These are phyloP conservation scores for Populus ilicifolia DNA, from an alignment of 345 rosid genomes.

Conservation along the genomic window DNA sequence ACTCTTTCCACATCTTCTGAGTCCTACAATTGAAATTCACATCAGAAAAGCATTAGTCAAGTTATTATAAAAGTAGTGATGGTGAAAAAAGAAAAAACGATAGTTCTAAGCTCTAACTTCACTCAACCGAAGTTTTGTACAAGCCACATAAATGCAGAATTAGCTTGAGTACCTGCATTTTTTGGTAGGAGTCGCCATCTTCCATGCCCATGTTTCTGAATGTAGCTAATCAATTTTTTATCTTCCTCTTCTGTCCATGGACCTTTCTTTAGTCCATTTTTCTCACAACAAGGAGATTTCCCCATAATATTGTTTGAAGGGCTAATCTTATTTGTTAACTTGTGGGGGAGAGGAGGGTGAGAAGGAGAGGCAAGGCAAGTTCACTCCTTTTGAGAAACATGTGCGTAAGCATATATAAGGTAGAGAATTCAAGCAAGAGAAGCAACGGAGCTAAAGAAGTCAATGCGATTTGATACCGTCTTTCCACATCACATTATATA, in stretches of 20 bases:
- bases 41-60: background rate
- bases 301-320: slow-evolving; percentile 33
- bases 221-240: slow-evolving; percentile 54
- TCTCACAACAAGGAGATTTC: slow-evolving; percentile 43
- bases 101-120: background rate
- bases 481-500: slow-evolving; percentile 20
- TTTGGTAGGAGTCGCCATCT: slow-evolving; percentile 79
- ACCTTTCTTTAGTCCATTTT: slow-evolving; percentile 71
- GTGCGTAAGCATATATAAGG: slow-evolving; percentile 14
- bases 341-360: background rate
- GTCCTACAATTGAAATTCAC: slow-evolving; percentile 5
- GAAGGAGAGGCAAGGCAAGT: background rate
- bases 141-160: background rate
- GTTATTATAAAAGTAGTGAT: background rate
- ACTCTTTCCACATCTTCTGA: slow-evolving; percentile 80
- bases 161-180: slow-evolving; percentile 54
- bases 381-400: background rate
- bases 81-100: background rate
- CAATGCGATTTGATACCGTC: slow-evolving; percentile 85
- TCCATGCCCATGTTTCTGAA: slow-evolving; percentile 69
- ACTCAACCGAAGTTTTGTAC: background rate
- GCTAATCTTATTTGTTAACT: background rate
- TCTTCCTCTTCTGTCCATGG: slow-evolving; percentile 94
- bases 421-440: slow-evolving; percentile 1
- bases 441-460: slow-evolving; percentile 26